Evolutionary conservation across 768 basidiomycete genomes (phyloP), one percentile per base, ranked within the genome.

Genomic region (Boletus reticuloceps): DNA sequence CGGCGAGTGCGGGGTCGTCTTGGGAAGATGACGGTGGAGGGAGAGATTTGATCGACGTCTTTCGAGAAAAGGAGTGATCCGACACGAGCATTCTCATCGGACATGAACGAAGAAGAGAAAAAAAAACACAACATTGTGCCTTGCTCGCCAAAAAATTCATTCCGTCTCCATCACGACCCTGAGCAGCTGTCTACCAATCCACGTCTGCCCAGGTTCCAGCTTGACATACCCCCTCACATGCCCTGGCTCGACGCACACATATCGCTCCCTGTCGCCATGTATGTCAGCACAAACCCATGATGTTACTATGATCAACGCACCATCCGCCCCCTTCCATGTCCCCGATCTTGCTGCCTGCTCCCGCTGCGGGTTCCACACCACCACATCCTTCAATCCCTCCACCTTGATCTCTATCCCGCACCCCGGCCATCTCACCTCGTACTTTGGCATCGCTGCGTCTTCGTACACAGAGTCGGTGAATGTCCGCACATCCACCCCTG

Each of bases 311-410:
- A n/a, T n/a, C n/a, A n/a, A n/a, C 20, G 20, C 67, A 94, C 91
- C 91, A 95, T 68, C 95, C 96, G 0, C 81, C 80, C 7, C 81
- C 79, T 66, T 98, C 92, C 92, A 99, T 93, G 67, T 99, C 96
- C 13, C 71, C 83, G 10, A 98, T 88, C 64, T 82, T 86, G 22
- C 76, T 74, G 0, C 93, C 93, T 13, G 71, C 77, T 79, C 82
- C 32, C 75, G 77, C 62, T 84, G 84, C 8, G 97, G 96, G 74
- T 99, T 98, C 96, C 97, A 98, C 39, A 96, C 75, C n/a, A 94
- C 93, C 8, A 94, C 82, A 55, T 93, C 87, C 64, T 85, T 87
- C 58, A 91, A 74, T 41, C 81, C 78, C n/a, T 54, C 67, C 17
- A 79, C 76, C 55, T 69, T 77, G 43, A 92, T 73, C 41, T 75